Percentiles rank a stretch among this genome's conserved stretches.
phyloP scores from a whole-genome alignment of 179 eudicot species.

The Spinacia oleracea region DNA sequence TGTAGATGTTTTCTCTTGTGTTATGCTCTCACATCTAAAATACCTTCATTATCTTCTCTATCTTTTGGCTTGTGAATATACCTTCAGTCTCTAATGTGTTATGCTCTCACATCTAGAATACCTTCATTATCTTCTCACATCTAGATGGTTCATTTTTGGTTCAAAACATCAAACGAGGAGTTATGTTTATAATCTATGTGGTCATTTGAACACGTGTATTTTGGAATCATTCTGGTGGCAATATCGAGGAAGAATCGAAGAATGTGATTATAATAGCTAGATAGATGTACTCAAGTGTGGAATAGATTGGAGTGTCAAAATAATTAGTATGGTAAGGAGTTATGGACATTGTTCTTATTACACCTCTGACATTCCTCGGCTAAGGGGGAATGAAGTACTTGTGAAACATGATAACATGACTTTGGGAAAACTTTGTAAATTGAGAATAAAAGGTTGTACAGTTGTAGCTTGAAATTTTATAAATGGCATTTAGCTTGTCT shows the following conservation, averaged over 20 bases:
- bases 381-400: not conserved
- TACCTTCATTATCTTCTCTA: not conserved
- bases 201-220: not conserved
- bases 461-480: not conserved
- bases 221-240: not conserved
- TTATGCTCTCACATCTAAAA: not conserved
- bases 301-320: slow-evolving; percentile 1
- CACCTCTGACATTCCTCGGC: not conserved
- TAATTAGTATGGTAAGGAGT: not conserved
- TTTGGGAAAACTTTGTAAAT: not conserved
- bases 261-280: not conserved
- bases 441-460: not conserved
- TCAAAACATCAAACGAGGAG: not conserved
- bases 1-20: not conserved
- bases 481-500: not conserved
- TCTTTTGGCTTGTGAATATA: too few relatives aligned
- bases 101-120: not conserved
- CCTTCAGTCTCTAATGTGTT: too few relatives aligned
- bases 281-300: not conserved
- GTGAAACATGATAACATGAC: not conserved
- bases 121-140: not conserved
- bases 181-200: not conserved
- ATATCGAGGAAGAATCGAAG: not conserved
- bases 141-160: not conserved
- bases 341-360: not conserved